Evolutionary conservation across 2,329 filamentous ascomycete species (phyloP), one percentile per base, ranked within the genome.

Genomic region (Conoideocrella luteorostrata): DNA sequence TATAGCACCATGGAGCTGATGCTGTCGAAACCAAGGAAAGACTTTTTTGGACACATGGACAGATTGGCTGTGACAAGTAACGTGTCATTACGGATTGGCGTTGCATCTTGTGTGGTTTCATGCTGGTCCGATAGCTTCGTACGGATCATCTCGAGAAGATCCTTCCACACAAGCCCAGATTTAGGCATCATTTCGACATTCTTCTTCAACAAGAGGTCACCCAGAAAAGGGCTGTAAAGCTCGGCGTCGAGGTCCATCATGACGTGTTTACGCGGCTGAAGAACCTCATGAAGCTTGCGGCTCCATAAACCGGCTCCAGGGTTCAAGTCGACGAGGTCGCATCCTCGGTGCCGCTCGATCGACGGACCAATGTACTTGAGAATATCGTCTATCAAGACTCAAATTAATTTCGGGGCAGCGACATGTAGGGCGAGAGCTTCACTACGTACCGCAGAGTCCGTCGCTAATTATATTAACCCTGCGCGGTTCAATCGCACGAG

Each of bases 281-380:
- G 70, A 36, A 76, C 67, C 0, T 87, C 72, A 58, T 95, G 81
- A 1, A 97, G 69, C 55, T 84, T 86, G 22, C 71, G 70, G 26
- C 90, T 95, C 79, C 85, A 93, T 3, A 95, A 43, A 7, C 89
- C 88, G 1, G 69, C 68, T 12, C 89, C 89, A 0, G 91, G 91
- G 60, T 90, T 88, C 44, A 95, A 69, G 58, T 97, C 91, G 54
- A 98, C 70, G 35, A 97, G 75, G 55, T 95, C 89, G 64, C 90
- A 89, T 43, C 87, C 86, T 39, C 72, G 68, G 61, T 93, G 83
- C 35, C 79, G 76, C 26, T 78, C 67, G 15, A 97, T 73, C 3
- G 80, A 80, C 1, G 77, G 74, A 3, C 76, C 78, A n/a, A 94
- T 66, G 47, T 86, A 86, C 6, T 77, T 60, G 36, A 95, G 54